Base-by-base conservation (phyloP, 1,139 yeast genomes). In the Lodderomyces metapsilosis region DNA sequence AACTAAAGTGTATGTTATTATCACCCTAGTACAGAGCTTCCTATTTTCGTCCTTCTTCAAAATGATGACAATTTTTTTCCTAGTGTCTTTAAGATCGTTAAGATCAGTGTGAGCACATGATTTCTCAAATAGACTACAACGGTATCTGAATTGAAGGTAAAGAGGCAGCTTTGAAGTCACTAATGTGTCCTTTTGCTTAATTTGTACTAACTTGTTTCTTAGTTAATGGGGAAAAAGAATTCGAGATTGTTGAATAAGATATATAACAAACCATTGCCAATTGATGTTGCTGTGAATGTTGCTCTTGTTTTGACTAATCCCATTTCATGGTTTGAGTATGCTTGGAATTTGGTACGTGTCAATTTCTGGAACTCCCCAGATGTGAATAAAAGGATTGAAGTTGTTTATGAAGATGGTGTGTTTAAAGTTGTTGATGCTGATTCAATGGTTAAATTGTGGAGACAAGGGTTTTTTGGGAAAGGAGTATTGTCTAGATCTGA, bases 81-180 rank as follows among this genome's bases (percentile, higher is more conserved):
- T 23, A 25, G 33, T 36, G 38, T 36, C 84, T 76, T 68, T 79
- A 79, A 77, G 82, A 63, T 67, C 58, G 50, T 55, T n/a, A 51
- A 56, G 55, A 50, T 34, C 44, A 54, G 58, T 83, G 89, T 80
- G 79, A 76, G 88, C 85, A 78, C 84, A 78, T 67, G 82, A 78
- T 79, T 80, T 80, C 84, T 81, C 84, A 81, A 35, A 82, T 79
- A 83, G 97, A 91, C 98, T 89, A 89, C 97, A 89, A 89, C 98
- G 98, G 98, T 89, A 89, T 89, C 98, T 89, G 98, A 89, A 25
- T 15, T 18, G 32, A 28, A 35, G 36, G 23, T 34, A 34, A 32
- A 17, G 7, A 27, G 4, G 15, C n/a, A n/a, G n/a, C n/a, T n/a
- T n/a, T n/a, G n/a, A n/a, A n/a, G n/a, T n/a, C n/a, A n/a, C n/a